These are phyloP conservation scores for Salix dunnii DNA, from an alignment of 345 rosid genomes.

Conservation along the genomic window DNA sequence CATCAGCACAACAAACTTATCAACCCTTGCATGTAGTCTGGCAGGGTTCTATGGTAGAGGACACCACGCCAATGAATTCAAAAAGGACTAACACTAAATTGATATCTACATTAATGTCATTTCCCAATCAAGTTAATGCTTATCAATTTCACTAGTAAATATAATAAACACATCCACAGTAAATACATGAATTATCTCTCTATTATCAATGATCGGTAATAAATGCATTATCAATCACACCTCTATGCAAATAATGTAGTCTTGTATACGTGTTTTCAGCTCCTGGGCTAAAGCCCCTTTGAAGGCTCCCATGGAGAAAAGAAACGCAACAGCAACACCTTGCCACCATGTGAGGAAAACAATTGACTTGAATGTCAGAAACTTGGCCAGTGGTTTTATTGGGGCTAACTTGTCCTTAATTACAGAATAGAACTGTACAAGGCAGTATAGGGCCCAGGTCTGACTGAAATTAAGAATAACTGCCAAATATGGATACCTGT, in stretches of 20 bases:
- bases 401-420: constrained; percentile 83
- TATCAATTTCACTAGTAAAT: not conserved
- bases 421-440: constrained; percentile 88
- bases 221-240: constrained; percentile 29
- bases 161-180: not conserved
- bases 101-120: not conserved
- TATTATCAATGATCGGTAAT: not conserved
- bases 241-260: constrained; percentile 96
- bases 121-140: not conserved
- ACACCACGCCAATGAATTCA: not conserved
- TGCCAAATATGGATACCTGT: constrained; percentile 96
- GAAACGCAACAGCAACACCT: constrained; percentile 91
- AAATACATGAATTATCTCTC: not conserved
- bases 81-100: not conserved
- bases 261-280: constrained; percentile 84
- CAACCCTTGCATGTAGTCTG: not conserved
- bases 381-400: constrained; percentile 93
- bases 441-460: constrained; percentile 96
- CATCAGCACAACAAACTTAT: not conserved
- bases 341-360: constrained; percentile 99
- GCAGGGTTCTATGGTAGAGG: not conserved
- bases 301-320: constrained; percentile 79
- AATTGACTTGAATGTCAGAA: constrained; percentile 88
- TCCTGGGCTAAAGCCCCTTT: constrained; percentile 87
- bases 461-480: constrained; percentile 96